Evolutionary conservation across 345 rosid genomes (phyloP).

Genomic region (Bruguiera parviflora): DNA sequence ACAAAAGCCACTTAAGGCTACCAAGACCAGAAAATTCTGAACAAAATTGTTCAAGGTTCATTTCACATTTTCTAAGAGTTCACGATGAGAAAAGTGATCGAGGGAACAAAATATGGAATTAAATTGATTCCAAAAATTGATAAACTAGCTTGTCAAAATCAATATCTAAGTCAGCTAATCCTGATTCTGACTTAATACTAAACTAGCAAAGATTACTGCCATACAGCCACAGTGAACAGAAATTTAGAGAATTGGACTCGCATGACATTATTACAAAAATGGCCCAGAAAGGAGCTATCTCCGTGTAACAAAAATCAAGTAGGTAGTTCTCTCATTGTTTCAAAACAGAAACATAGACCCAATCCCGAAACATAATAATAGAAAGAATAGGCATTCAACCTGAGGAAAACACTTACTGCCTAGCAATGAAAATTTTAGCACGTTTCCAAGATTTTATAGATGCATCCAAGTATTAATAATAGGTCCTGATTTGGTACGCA

Average conservation of each 20-base stretch:
- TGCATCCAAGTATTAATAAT: too few species aligned
- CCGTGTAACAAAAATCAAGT: background rate
- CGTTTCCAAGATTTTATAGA: too few species aligned
- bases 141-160: slow-evolving; percentile 6
- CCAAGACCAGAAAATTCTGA: too few species aligned
- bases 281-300: background rate
- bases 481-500: too few species aligned
- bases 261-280: background rate
- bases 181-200: background rate
- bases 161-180: background rate
- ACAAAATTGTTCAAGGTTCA: too few species aligned
- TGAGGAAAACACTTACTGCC: background rate
- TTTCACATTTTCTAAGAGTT: too few species aligned
- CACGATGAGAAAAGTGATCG: too few species aligned
- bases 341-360: background rate
- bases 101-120: background rate
- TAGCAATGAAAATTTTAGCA: background rate
- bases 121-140: background rate
- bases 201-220: background rate
- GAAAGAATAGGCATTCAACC: background rate
- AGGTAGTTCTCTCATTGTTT: background rate
- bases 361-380: background rate
- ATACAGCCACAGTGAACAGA: background rate
- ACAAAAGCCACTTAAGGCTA: too few species aligned
- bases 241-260: background rate